Evolutionary conservation across 2,329 filamentous ascomycete species (phyloP).

Genomic region (Ophiostoma pallidulum): DNA sequence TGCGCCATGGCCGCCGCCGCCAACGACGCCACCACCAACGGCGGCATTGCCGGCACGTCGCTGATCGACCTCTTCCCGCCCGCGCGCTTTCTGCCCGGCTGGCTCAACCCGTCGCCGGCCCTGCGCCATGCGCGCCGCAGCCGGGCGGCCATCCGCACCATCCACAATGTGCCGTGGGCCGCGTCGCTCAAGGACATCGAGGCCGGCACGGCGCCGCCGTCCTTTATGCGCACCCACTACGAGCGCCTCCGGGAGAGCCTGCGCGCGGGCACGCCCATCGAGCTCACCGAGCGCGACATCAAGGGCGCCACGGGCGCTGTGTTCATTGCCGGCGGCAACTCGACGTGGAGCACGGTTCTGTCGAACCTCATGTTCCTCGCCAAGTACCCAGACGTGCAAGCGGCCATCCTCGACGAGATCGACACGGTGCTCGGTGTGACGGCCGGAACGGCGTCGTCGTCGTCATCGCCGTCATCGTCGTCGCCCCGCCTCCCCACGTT

Average conservation of each 20-base stretch:
- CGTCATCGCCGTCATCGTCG: too few species aligned
- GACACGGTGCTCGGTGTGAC: slow-evolving; percentile 35
- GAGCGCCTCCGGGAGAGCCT: slow-evolving; percentile 22
- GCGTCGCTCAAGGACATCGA: slow-evolving; percentile 24
- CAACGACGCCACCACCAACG: slow-evolving; percentile 21
- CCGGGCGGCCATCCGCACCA: slow-evolving; percentile 26
- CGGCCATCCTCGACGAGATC: slow-evolving; percentile 36
- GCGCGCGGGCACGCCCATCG: slow-evolving; percentile 21
- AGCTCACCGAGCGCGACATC: slow-evolving; percentile 34
- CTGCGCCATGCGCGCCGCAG: slow-evolving; percentile 21
- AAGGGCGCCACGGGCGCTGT: slow-evolving; percentile 40
- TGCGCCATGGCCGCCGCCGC: slow-evolving; percentile 27
- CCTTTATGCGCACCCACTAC: slow-evolving; percentile 25
- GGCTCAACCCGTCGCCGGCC: slow-evolving; percentile 10
- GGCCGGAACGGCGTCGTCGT: too few species aligned
- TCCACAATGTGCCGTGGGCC: slow-evolving; percentile 35
- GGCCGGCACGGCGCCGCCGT: slow-evolving; percentile 23
- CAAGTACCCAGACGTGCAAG: slow-evolving; percentile 33
- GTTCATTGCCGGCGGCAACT: slow-evolving; percentile 38
- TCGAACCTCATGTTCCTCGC: slow-evolving; percentile 34
- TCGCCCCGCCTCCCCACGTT: slow-evolving; percentile 33
- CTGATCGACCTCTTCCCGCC: slow-evolving; percentile 40
- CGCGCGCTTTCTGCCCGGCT: slow-evolving; percentile 30
- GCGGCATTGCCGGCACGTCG: slow-evolving; percentile 26
- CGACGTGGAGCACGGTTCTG: slow-evolving; percentile 33